Evolutionary conservation across 345 rosid genomes (phyloP), one percentile per base, ranked within the genome.

Genomic region (Sisymbrium altissimum): DNA sequence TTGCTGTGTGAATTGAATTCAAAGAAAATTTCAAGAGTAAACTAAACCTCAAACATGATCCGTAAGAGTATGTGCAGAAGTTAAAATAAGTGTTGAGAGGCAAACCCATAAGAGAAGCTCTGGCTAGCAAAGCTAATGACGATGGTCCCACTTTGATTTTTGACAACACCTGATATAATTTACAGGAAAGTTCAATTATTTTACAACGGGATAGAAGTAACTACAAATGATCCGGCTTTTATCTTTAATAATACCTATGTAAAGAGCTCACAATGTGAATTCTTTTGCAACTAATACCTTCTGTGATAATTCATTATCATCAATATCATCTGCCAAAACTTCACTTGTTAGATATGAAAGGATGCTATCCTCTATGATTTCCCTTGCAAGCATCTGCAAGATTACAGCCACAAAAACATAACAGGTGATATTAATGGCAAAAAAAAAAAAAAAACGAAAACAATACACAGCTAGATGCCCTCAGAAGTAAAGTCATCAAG

Each of bases 21-120:
- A 62, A 59, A 45, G 9, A 65, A 79, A 36, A 63, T 29, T 64
- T 60, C 70, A 56, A 11, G n/a, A 54, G 55, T 70, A 60, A 43
- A 58, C 49, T 6, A 75, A 41, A 41, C 64, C 45, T 44, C 65
- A 77, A 57, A 39, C 41, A 55, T 40, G 25, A 66, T 66, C 29
- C 38, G 41, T 21, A 32, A n/a, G 25, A 71, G 36, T 39, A 38
- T 45, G 39, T 30, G 40, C 46, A 70, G 25, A 59, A 40, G 33
- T 21, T 69, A 50, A 58, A 38, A 4, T 36, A 53, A 43, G 32
- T 23, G 39, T 33, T 55, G 45, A 59, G 75, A 73, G 36, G 74
- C 88, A 64, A 78, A 91, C 98, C 97, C 96, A 89, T 83, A 57
- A 91, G 74, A 49, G 94, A 83, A 55, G 91, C 79, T 85, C 89